Evolutionary conservation across 2,329 filamentous ascomycete species (phyloP).

Genomic region (Emergomyces pasteurianus): DNA sequence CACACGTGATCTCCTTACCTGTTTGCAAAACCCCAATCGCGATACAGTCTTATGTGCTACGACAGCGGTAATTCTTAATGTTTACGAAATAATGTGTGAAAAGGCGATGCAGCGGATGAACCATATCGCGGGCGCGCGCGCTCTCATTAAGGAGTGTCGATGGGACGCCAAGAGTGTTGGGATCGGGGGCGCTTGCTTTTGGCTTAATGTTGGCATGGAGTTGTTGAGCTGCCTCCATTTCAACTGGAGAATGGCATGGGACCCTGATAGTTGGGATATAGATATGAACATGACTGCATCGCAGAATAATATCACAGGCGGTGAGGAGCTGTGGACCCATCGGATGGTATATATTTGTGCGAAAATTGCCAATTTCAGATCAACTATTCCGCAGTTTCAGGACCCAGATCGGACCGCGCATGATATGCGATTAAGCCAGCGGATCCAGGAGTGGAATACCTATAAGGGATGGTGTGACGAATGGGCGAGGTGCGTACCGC

Average conservation of each 20-base stretch:
- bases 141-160: constrained; percentile 75
- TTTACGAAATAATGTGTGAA: constrained; percentile 88
- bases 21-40: constrained; percentile 71
- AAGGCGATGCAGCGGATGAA: constrained; percentile 70
- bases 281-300: constrained; percentile 59
- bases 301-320: constrained; percentile 41
- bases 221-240: constrained; percentile 77
- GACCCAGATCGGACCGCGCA: constrained; percentile 46
- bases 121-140: constrained; percentile 73
- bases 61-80: constrained; percentile 76
- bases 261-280: constrained; percentile 81
- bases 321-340: constrained; percentile 78
- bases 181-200: constrained; percentile 80
- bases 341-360: constrained; percentile 80
- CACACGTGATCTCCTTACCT: constrained; percentile 62
- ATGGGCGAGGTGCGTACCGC: constrained; percentile 68
- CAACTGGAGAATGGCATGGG: constrained; percentile 78
- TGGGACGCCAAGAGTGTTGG: constrained; percentile 74
- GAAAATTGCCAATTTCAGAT: constrained; percentile 75
- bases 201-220: constrained; percentile 86
- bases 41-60: constrained; percentile 76
- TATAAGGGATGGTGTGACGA: constrained; percentile 71
- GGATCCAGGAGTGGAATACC: constrained; percentile 63
- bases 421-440: constrained; percentile 50
- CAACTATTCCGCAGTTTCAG: constrained; percentile 51